Conservation (phyloP, 495 filamentous ascomycete species). For the Aspergillus egyptiacus region DNA sequence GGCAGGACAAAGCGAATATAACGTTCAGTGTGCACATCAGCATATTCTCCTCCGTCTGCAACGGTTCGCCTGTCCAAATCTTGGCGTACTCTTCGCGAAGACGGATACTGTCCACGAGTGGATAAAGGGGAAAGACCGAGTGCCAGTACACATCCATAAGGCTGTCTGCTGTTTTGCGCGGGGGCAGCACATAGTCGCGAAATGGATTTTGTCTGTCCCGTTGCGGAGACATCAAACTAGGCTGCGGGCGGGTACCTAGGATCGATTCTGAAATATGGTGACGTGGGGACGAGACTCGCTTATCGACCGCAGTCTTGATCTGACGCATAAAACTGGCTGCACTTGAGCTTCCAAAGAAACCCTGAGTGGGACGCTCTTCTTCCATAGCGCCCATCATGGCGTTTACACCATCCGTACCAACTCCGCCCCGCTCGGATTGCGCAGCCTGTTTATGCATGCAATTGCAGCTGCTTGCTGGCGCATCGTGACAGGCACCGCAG, state of each 20-base stretch:
- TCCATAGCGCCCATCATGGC: slow-evolving; percentile 38
- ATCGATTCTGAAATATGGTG: slow-evolving; percentile 15
- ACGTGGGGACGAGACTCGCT: slow-evolving; percentile 23
- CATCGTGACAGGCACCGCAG: slow-evolving; percentile 5
- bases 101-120: slow-evolving; percentile 29
- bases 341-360: slow-evolving; percentile 35
- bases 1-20: slow-evolving; percentile 35
- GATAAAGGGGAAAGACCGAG: slow-evolving; percentile 37
- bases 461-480: not conserved
- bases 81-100: slow-evolving; percentile 30
- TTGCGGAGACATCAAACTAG: slow-evolving; percentile 15
- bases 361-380: slow-evolving; percentile 30
- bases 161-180: slow-evolving; percentile 34
- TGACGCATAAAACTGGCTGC: slow-evolving; percentile 37
- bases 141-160: slow-evolving; percentile 39
- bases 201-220: slow-evolving; percentile 10
- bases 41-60: slow-evolving; percentile 32
- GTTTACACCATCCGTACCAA: slow-evolving; percentile 25
- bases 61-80: slow-evolving; percentile 30
- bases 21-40: slow-evolving; percentile 40
- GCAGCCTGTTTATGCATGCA: not conserved
- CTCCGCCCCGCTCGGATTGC: not conserved
- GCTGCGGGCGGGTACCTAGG: slow-evolving; percentile 10
- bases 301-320: slow-evolving; percentile 33
- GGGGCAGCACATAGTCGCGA: slow-evolving; percentile 32